Percentiles rank a stretch among this genome's conserved stretches.
These are phyloP conservation scores for Apiospora phragmitis DNA, from an alignment of 2,329 filamentous ascomycete genomes.

Conservation along the genomic window DNA sequence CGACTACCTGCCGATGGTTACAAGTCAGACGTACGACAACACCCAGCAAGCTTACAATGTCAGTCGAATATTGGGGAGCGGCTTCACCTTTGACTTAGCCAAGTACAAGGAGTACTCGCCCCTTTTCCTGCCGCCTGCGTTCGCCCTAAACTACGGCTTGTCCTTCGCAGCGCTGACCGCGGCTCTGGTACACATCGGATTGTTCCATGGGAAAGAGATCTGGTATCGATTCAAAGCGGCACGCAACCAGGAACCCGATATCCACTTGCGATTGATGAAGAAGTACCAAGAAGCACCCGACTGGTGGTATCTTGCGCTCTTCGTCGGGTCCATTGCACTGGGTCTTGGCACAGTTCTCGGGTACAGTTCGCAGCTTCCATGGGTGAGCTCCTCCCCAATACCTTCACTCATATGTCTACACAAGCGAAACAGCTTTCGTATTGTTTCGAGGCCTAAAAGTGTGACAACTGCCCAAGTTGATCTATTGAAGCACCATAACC, in stretches of 20 bases:
- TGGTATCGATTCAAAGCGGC: constrained; percentile 46
- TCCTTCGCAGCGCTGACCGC: constrained; percentile 55
- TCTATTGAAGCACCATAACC: neutral
- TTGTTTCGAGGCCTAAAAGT: too few relatives aligned
- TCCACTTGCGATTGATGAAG: constrained; percentile 53
- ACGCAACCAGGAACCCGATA: constrained; percentile 45
- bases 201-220: constrained; percentile 44
- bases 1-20: constrained; percentile 57
- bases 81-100: constrained; percentile 49
- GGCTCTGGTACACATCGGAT: constrained; percentile 37
- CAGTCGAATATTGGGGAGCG: constrained; percentile 47
- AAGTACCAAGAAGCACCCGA: constrained; percentile 53
- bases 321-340: constrained; percentile 47
- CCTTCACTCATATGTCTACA: neutral
- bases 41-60: constrained; percentile 53
- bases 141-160: constrained; percentile 47
- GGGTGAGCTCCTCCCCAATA: constrained; percentile 25
- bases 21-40: constrained; percentile 57
- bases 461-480: too few relatives aligned
- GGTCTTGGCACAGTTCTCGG: constrained; percentile 43
- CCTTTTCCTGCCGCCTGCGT: constrained; percentile 51
- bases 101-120: constrained; percentile 57
- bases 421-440: too few relatives aligned
- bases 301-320: constrained; percentile 54
- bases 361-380: constrained; percentile 49